Base-by-base conservation (phyloP, 108 stramenopile genomes). In the Cyclotella atomus region DNA sequence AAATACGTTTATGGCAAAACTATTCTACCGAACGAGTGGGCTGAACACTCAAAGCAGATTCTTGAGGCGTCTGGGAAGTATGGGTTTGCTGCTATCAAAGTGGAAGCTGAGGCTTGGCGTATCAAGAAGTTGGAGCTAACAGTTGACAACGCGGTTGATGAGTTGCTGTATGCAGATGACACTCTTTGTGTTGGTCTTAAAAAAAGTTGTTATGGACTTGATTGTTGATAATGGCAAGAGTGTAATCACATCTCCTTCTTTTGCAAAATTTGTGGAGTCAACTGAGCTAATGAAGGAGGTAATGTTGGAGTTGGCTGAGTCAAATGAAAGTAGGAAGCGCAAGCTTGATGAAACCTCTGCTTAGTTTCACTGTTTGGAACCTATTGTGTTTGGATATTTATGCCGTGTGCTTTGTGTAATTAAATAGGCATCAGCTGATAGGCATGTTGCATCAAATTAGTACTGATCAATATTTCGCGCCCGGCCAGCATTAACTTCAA, bases 1-100 rank as follows among this genome's bases (percentile, higher is more conserved):
- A 38, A 44, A 16, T 60, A 60, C 41, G 36, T 71, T 4, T 71
- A 71, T 60, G 70, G 70, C 16, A 29, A 23, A 27, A 35, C 15
- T 3, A 25, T 71, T 29, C 70, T 33, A 28, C 10, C 21, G 3
- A 2, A 20, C 14, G 43, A 45, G 21, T 46, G 43, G 63, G 15
- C 45, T 17, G 21, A 21, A 5, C 7, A 29, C 10, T 68, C 67
- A n/a, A 68, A 68, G 25, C 50, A 53, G 19, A 52, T 68, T 25
- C 9, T 68, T 9, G 67, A 68, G 3, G 57, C 59, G 25, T 57
- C 70, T 1, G 28, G 59, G 27, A 30, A 44, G 2, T 71, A 47
- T 60, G 70, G 70, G 2, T 9, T 32, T 4, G 44, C 25, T 4
- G 19, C 32, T 34, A 33, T 61, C 23, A 71, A 44, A n/a, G 3